phyloP scores from a whole-genome alignment of 2,329 filamentous ascomycete species.

The Fusarium compactum region DNA sequence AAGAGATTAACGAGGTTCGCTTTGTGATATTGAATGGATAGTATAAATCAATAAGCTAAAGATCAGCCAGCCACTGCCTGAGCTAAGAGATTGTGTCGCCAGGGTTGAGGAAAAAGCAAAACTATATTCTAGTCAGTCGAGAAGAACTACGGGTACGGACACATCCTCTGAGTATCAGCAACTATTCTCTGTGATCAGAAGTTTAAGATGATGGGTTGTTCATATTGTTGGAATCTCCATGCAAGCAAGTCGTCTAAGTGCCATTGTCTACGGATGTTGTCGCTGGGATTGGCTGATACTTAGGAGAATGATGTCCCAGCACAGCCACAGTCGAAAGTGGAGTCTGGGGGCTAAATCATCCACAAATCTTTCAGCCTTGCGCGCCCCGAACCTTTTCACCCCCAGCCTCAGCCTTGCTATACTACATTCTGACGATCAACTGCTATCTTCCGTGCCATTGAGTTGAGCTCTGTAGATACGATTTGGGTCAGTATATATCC shows the following conservation, averaged over 20 bases:
- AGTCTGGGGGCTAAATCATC: neutral
- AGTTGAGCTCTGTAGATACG: constrained; percentile 8
- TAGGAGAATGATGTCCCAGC: neutral
- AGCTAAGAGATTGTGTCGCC: constrained; percentile 15
- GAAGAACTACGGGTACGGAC: neutral
- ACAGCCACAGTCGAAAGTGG: constrained; percentile 23
- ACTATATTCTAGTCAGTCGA: neutral
- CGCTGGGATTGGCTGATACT: constrained; percentile 11
- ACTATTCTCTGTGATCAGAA: neutral
- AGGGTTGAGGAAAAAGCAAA: constrained; percentile 16
- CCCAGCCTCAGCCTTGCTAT: constrained; percentile 45
- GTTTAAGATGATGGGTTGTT: neutral
- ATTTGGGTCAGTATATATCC: neutral
- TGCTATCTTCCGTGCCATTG: constrained; percentile 7
- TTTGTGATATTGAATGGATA: constrained; percentile 15
- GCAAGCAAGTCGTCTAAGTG: constrained; percentile 5
- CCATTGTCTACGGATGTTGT: neutral
- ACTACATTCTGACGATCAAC: constrained; percentile 29
- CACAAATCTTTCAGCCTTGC: constrained; percentile 40
- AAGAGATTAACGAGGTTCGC: constrained; percentile 11
- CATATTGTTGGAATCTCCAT: neutral
- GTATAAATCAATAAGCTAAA: constrained; percentile 42
- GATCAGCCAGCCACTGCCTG: constrained; percentile 25
- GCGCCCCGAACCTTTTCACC: constrained; percentile 35
- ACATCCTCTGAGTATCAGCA: neutral